Conservation (phyloP, 1,284 basidiomycete genomes). For the Phylloporus sp. region DNA sequence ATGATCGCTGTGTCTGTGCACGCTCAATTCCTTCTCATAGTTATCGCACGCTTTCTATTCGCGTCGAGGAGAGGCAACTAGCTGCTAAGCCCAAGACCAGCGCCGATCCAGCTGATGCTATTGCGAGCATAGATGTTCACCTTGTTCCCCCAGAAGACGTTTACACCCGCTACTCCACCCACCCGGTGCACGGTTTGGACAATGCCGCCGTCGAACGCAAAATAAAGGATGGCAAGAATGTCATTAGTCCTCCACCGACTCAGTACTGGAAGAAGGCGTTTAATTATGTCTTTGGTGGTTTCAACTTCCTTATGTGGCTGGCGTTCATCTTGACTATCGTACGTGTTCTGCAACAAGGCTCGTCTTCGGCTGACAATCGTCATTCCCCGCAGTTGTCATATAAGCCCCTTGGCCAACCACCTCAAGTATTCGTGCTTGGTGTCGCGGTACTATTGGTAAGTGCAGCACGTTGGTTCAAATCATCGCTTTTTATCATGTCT, state of each 20-base stretch:
- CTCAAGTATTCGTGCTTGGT: slow-evolving; percentile 58
- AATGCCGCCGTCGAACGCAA: slow-evolving; percentile 41
- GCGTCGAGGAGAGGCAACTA: slow-evolving; percentile 36
- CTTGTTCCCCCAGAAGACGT: slow-evolving; percentile 44
- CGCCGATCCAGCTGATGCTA: slow-evolving; percentile 41
- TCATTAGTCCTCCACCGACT: slow-evolving; percentile 50
- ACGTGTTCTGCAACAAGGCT: slow-evolving; percentile 15
- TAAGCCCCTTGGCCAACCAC: slow-evolving; percentile 47
- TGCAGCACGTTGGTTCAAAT: slow-evolving; percentile 39
- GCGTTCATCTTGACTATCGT: slow-evolving; percentile 50
- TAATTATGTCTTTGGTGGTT: slow-evolving; percentile 56
- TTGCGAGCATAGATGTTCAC: slow-evolving; percentile 53
- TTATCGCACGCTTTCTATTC: slow-evolving; percentile 47
- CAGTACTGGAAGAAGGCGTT: slow-evolving; percentile 52
- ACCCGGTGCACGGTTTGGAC: slow-evolving; percentile 49
- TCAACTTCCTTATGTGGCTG: slow-evolving; percentile 55
- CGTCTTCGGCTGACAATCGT: slow-evolving; percentile 36
- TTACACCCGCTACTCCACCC: slow-evolving; percentile 48
- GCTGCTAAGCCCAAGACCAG: slow-evolving; percentile 15
- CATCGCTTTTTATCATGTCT: background rate
- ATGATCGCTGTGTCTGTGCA: slow-evolving; percentile 29
- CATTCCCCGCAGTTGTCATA: slow-evolving; percentile 50
- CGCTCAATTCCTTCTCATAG: slow-evolving; percentile 34
- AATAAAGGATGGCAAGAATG: slow-evolving; percentile 48
- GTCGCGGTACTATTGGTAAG: slow-evolving; percentile 79